Percentiles rank a stretch among this genome's conserved stretches.
These are phyloP conservation scores for Pythium biforme DNA, from an alignment of 352 stramenopile species.

Conservation along the genomic window DNA sequence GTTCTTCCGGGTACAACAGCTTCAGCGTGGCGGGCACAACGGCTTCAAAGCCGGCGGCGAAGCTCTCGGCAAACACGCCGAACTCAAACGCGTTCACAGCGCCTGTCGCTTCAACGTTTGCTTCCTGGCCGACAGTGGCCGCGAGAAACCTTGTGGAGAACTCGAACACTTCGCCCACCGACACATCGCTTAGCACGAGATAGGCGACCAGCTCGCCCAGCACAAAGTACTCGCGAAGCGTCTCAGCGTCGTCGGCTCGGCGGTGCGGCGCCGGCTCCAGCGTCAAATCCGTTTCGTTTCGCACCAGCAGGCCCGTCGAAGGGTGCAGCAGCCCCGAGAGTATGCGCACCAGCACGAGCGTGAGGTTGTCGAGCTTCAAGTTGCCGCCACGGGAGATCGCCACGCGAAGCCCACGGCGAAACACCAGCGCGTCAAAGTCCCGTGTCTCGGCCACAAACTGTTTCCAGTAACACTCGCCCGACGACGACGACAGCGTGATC, in stretches of 20 bases:
- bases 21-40: slow-evolving; percentile 51
- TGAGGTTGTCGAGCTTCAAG: slow-evolving; percentile 17
- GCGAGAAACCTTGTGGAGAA: slow-evolving; percentile 55
- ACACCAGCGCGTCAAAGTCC: slow-evolving; percentile 8
- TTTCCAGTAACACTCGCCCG: slow-evolving; percentile 22
- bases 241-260: slow-evolving; percentile 7
- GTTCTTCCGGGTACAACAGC: slow-evolving; percentile 49
- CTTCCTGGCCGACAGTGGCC: slow-evolving; percentile 31
- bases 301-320: slow-evolving; percentile 16
- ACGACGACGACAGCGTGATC: slow-evolving; percentile 11
- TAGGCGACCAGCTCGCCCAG: slow-evolving; percentile 64
- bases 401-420: slow-evolving; percentile 16
- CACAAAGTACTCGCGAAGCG: slow-evolving; percentile 52
- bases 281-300: slow-evolving; percentile 9
- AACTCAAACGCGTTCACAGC: background rate
- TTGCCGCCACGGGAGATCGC: slow-evolving; percentile 13
- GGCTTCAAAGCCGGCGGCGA: slow-evolving; percentile 52
- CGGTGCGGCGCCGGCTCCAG: slow-evolving; percentile 14
- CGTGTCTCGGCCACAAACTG: slow-evolving; percentile 20
- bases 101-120: background rate
- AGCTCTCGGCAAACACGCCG: slow-evolving; percentile 29
- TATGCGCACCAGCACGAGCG: slow-evolving; percentile 28
- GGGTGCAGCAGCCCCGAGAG: slow-evolving; percentile 19
- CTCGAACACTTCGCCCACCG: slow-evolving; percentile 51
- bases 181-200: slow-evolving; percentile 47